Evolutionary conservation across 2,329 filamentous ascomycete genomes (phyloP).

Genomic region (Fonsecaea monophora): DNA sequence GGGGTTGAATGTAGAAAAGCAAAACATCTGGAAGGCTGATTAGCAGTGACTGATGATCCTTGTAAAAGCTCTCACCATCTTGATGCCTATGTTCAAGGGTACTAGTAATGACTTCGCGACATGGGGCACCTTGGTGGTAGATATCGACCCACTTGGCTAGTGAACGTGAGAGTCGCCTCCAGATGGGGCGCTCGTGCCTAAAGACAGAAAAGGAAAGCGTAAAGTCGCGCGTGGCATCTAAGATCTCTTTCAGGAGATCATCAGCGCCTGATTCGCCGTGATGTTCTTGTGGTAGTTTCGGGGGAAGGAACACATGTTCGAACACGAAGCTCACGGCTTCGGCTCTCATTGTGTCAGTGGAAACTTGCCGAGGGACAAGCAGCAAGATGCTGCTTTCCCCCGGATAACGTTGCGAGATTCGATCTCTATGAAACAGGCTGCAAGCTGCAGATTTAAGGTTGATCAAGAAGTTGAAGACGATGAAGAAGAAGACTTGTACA

Average conservation of each 20-base stretch:
- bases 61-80: constrained; percentile 10
- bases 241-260: constrained; percentile 24
- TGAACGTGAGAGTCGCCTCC: constrained; percentile 15
- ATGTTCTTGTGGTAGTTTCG: constrained; percentile 53
- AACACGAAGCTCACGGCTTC: constrained; percentile 46
- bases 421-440: not conserved
- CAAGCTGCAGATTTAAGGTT: not conserved
- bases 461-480: not conserved
- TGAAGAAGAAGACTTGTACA: not conserved
- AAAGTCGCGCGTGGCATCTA: constrained; percentile 16
- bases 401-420: not conserved
- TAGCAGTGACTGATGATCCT: not conserved
- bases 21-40: constrained; percentile 42
- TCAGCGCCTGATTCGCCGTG: constrained; percentile 41
- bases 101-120: constrained; percentile 7
- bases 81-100: constrained; percentile 14
- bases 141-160: constrained; percentile 19
- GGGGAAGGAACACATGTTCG: constrained; percentile 59
- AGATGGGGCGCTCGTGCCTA: constrained; percentile 11
- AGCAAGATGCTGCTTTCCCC: constrained; percentile 16
- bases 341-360: constrained; percentile 13
- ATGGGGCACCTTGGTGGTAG: constrained; percentile 30
- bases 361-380: constrained; percentile 5
- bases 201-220: not conserved
- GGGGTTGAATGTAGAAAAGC: constrained; percentile 51